Evolutionary conservation across 1,139 yeast genomes (phyloP), one percentile per base, ranked within the genome.

Genomic region (Saccharomyces uvarum): DNA sequence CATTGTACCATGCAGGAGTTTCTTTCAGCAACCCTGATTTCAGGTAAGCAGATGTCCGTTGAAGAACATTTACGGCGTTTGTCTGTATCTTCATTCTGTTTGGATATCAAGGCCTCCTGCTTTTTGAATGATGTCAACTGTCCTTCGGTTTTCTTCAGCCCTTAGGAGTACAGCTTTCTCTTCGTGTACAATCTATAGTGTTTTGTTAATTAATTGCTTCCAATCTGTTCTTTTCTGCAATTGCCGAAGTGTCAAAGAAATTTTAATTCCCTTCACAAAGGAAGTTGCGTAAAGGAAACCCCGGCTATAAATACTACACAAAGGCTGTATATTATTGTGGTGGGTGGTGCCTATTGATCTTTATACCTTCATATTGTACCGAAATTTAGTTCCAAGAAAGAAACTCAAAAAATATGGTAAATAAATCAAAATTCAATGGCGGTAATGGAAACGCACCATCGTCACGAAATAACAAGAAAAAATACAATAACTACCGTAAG

Each of bases 1-100:
- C 90, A 60, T 85, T 83, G 70, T 79, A 88, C 97, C 97, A 91
- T 0, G 84, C 84, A 2, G 98, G 97, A 63, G 86, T 86, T 33
- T 78, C 73, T 44, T 72, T 75, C 55, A 88, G 75, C 41, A 85
- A 76, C 4, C 93, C 91, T 0, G 86, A 77, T 61, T 77, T 77
- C 61, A 88, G 73, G 63, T 82, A 83, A 53, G 85, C 83, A 1
- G 95, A 83, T 0, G 95, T 86, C 64, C 90, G 80, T 68, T 86
- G 88, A 52, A 89, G 78, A 19, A 90, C 88, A 56, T 81, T 79
- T 46, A 82, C 77, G 29, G 96, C 95, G 59, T 79, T 76, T 21
- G 78, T 77, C 66, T 85, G 89, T 56, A 83, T 75, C 75, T 81
- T 84, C 93, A 86, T 86, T 53, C 56, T 5, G 21, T 27, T 29